Base-by-base conservation (phyloP, 1,284 basidiomycete species). In the Moesziomyces aphidis region DNA sequence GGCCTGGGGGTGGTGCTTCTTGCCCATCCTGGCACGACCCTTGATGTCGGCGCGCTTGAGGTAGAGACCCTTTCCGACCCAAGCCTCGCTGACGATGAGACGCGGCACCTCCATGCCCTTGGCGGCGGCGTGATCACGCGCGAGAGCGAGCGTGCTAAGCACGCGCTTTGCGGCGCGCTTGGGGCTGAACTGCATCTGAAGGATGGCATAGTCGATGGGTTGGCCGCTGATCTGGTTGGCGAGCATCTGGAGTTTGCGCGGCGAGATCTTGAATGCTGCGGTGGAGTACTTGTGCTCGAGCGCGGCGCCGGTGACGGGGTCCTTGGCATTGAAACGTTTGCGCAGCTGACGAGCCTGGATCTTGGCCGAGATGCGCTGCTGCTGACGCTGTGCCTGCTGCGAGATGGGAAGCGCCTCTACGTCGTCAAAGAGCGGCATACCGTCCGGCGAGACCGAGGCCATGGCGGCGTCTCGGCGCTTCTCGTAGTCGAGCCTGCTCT, bases 141-240 rank as follows among this genome's bases (percentile, higher is more conserved):
- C 95, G 5, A 93, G 89, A 6, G 90, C 91, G 50, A 98, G 88
- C 88, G 95, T 95, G 77, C 91, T 92, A 89, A 94, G 91, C 61
- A 99, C 90, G 69, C 93, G 90, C 49, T 88, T 89, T 61, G 93
- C 91, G 11, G 92, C 93, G 17, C 94, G 89, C 86, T 97, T 97
- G 85, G 95, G 91, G 76, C 91, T 92, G 85, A 97, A 97, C 83
- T 93, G 90, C 92, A 98, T 96, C 84, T 99, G 96, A 55, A 98
- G 87, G 81, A 99, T 95, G 26, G 96, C 95, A 82, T 92, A 91
- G 86, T 97, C 95, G 65, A 84, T 80, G 4, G 82, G 82, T 52
- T 83, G 78, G 2, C 79, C 79, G 10, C 92, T 88, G 76, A 98
- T 93, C 85, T 97, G 93, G 58, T 90, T 88, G 8, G 92, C 91